Percentiles rank a stretch among this genome's conserved stretches.
Conservation (phyloP, 306 rosid species). For the Citrullus mucosospermus region DNA sequence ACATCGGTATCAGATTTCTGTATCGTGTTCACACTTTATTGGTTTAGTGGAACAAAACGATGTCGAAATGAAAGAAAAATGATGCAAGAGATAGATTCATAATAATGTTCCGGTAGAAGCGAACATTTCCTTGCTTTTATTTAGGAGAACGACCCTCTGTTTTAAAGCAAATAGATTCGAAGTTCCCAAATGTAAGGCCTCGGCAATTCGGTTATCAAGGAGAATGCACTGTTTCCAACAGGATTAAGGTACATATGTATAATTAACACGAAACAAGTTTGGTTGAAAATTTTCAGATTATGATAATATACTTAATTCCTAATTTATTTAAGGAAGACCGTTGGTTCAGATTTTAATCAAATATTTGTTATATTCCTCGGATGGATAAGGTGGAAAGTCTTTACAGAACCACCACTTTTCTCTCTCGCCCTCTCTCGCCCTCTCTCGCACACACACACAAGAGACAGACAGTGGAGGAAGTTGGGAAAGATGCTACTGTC, state of each 20-base stretch:
- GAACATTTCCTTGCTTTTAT: neutral
- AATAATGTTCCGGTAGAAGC: neutral
- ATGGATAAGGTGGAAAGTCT: constrained; percentile 1
- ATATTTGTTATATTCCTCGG: neutral
- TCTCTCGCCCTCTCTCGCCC: neutral
- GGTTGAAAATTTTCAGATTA: neutral
- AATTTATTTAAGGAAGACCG: neutral
- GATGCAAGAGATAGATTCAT: neutral
- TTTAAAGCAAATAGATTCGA: neutral
- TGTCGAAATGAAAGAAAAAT: neutral
- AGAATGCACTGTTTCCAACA: neutral
- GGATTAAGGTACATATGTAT: neutral
- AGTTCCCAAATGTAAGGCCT: neutral
- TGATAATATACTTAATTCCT: neutral
- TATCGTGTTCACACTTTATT: neutral
- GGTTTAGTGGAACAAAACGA: neutral
- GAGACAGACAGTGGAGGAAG: neutral
- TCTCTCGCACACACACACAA: neutral
- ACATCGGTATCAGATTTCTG: neutral
- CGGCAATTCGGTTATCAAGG: neutral
- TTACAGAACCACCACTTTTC: neutral
- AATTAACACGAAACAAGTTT: neutral
- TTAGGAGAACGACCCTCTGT: neutral
- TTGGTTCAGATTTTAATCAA: neutral
- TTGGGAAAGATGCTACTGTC: neutral